These are phyloP conservation scores for Lanmaoa rubissima DNA, from an alignment of 768 basidiomycete species.

Conservation along the genomic window DNA sequence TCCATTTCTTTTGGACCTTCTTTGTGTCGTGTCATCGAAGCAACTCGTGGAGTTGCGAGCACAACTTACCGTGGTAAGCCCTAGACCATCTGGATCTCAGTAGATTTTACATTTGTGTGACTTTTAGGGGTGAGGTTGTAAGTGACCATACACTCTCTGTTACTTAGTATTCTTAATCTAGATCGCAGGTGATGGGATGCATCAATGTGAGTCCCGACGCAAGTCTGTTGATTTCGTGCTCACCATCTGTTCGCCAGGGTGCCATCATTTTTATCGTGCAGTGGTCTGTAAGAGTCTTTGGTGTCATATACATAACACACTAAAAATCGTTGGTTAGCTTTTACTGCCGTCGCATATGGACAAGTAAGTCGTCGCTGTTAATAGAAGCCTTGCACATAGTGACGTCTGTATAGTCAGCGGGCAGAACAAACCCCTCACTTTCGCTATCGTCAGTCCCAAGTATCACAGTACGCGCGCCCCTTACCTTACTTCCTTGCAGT, in stretches of 20 bases:
- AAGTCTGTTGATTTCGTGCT: background rate
- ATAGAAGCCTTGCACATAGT: background rate
- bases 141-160: no score
- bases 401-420: conserved; percentile 9
- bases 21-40: conserved; percentile 3
- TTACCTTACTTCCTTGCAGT: background rate
- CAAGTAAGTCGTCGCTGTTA: background rate
- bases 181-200: background rate
- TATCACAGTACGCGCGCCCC: background rate
- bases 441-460: conserved; percentile 5
- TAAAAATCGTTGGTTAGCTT: conserved; percentile 1
- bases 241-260: background rate
- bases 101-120: background rate
- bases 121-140: no score
- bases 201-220: background rate
- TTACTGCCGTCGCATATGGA: conserved; percentile 15
- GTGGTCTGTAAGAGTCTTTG: conserved; percentile 1
- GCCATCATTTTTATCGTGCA: background rate
- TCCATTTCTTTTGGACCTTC: conserved; percentile 6
- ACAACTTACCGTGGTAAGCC: conserved; percentile 5
- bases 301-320: background rate
- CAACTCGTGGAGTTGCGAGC: background rate
- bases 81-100: no score
- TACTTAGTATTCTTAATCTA: background rate
- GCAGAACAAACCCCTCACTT: conserved; percentile 6